Base-by-base conservation (phyloP, 768 basidiomycete species). In the Glaciozyma martinii region DNA sequence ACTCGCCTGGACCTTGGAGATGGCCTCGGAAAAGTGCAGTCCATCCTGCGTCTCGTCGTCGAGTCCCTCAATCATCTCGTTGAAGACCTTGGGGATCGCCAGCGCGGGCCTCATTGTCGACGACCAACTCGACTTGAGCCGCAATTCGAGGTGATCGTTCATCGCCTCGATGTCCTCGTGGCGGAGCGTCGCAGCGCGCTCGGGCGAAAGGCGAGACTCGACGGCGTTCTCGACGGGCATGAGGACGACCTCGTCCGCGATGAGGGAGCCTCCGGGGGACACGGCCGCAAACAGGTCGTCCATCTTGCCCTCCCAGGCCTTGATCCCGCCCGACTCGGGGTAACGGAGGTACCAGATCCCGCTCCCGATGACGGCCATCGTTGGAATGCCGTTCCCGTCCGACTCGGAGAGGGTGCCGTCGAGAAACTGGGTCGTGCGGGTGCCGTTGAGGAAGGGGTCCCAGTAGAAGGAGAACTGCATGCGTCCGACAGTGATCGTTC, bases 281-380 rank as follows among this genome's bases (percentile, higher is more conserved):
- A 59, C 78, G 18, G 79, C 71, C 49, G 79, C 77, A 37, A 93
- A 81, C n/a, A 85, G 80, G 12, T 77, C 72, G 71, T 90, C 87
- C 66, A 89, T 84, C 70, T 82, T 86, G 30, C 80, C 79, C 71
- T 88, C 87, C 89, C 90, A 95, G 1, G 84, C 80, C 37, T 85
- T 77, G 47, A 92, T 79, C 5, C 89, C 89, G 29, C 89, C 62
- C 1, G 88, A 87, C 43, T 82, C 78, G 1, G 85, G 79, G 75
- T 92, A 85, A 29, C 89, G 84, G 52, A 95, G 81, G 75, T 90
- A 90, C 91, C 91, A 93, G 44, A 94, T 78, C 0, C 91, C 91
- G 19, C 87, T 85, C 15, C 91, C 91, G 21, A 95, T 75, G 15
- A 93, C 86, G 33, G 92, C 80, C 54, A 95, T 76, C 0, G 86